Base-by-base conservation (phyloP, 192 early-diverging fungal species). In the Kickxella alabastrina region DNA sequence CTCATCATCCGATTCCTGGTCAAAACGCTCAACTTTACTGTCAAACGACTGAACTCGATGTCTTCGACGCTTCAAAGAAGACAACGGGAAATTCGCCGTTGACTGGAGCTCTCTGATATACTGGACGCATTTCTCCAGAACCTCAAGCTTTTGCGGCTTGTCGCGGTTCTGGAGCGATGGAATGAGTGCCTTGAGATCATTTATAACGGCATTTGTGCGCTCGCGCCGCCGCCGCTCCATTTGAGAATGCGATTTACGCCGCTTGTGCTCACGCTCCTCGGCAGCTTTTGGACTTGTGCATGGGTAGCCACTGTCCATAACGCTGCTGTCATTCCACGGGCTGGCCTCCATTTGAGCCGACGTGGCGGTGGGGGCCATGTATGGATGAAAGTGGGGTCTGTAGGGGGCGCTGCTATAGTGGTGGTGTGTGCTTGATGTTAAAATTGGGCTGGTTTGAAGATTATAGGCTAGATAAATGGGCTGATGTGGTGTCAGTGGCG, bases 201-300 rank as follows among this genome's bases (percentile, higher is more conserved):
- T 54, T 23, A 94, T 86, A 60, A 87, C 84, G 47, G 85, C 83
- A 60, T 94, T 94, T 57, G 88, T 94, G 22, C 86, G 79, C 49
- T 92, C 89, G 21, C 92, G 85, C 29, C 90, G 83, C 32, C 85
- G 73, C 4, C 90, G 78, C 65, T 94, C 92, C 52, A 91, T 92
- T 0, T 83, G 85, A 15, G 87, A 89, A 44, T 94, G 92, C 3
- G 88, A 87, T 10, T 85, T 80, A 49, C 90, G 90, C 23, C 92
- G 81, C 47, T 83, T 80, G 57, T 75, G 54, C 43, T 92, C 87
- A 34, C 85, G 79, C 36, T 79, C 69, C 31, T 68, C 62, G 2
- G 67, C 63, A n/a, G n/a, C n/a, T n/a, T n/a, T n/a, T n/a, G n/a
- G n/a, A n/a, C n/a, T 36, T 52, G 41, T 32, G 15, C 17, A 42